These are phyloP conservation scores for Tremella fuciformis DNA, from an alignment of 768 basidiomycete species.

Conservation along the genomic window DNA sequence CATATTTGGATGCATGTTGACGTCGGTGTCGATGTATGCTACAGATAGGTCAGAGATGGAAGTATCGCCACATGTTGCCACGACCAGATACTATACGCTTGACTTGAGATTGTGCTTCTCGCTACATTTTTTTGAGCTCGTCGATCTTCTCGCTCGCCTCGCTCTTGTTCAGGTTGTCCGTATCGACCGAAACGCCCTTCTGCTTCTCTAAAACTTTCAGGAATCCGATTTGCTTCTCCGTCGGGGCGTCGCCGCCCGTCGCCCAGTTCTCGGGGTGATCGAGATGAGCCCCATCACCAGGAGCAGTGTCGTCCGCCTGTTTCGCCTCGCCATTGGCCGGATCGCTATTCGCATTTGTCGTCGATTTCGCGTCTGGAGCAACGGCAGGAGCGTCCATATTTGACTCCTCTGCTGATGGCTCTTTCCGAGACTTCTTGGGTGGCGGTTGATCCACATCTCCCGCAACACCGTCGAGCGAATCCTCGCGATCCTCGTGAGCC, in stretches of 20 bases:
- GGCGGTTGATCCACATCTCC: no score
- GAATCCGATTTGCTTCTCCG: slow-evolving; percentile 50
- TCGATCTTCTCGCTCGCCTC: slow-evolving; percentile 51
- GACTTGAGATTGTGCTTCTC: neutral
- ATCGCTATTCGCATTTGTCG: no score
- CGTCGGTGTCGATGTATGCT: neutral
- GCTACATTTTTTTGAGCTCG: slow-evolving; percentile 34
- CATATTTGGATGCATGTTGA: neutral
- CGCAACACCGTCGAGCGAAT: no score
- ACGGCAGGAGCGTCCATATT: no score
- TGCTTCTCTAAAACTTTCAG: slow-evolving; percentile 50
- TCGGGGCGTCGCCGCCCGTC: slow-evolving; percentile 50
- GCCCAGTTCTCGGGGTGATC: slow-evolving; percentile 52
- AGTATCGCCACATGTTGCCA: neutral
- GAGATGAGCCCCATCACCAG: slow-evolving; percentile 36
- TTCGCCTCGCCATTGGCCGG: no score
- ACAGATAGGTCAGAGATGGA: neutral
- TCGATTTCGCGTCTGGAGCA: no score
- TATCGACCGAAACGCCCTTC: slow-evolving; percentile 32
- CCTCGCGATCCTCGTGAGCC: no score
- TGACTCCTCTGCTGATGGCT: no score
- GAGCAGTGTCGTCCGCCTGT: slow-evolving; percentile 13
- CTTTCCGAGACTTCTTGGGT: no score
- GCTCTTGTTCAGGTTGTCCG: slow-evolving; percentile 38
- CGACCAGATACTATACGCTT: slow-evolving; percentile 1